A percentile compares a stretch with the other conserved stretches of the same genome.
Conservation (phyloP, 2,329 filamentous ascomycete species). For the Apiospora arundinis region DNA sequence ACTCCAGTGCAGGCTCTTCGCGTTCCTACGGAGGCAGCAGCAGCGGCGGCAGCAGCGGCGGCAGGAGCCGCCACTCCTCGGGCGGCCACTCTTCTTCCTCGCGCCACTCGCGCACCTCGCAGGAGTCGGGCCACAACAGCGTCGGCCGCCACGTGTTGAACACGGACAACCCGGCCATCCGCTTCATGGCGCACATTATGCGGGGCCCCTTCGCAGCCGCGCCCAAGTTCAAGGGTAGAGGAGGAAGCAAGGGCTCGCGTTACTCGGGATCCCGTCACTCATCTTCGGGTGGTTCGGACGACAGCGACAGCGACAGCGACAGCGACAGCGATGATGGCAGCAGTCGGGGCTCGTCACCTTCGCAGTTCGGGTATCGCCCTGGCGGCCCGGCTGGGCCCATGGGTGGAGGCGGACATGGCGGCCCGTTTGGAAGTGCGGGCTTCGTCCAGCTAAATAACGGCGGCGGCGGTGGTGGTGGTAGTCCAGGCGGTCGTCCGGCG, state of each 20-base stretch:
- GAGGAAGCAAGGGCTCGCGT: not conserved
- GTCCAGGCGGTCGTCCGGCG: not conserved
- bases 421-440: not conserved
- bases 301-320: not conserved
- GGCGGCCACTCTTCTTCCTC: not conserved
- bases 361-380: not conserved
- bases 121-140: slow-evolving; percentile 29
- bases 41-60: not conserved
- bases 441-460: not conserved
- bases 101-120: not conserved
- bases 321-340: not conserved
- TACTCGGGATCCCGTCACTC: not conserved
- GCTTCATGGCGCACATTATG: slow-evolving; percentile 38
- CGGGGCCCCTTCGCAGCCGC: slow-evolving; percentile 37
- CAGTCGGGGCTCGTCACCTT: not conserved
- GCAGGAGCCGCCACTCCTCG: slow-evolving; percentile 2
- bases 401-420: not conserved
- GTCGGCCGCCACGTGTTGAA: slow-evolving; percentile 37
- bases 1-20: not conserved
- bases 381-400: not conserved
- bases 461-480: not conserved
- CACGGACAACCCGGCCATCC: slow-evolving; percentile 32
- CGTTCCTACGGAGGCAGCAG: not conserved
- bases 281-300: not conserved
- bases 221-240: not conserved